Evolutionary conservation across 768 basidiomycete genomes (phyloP), one percentile per base, ranked within the genome.

Genomic region (Serendipita vermifera): DNA sequence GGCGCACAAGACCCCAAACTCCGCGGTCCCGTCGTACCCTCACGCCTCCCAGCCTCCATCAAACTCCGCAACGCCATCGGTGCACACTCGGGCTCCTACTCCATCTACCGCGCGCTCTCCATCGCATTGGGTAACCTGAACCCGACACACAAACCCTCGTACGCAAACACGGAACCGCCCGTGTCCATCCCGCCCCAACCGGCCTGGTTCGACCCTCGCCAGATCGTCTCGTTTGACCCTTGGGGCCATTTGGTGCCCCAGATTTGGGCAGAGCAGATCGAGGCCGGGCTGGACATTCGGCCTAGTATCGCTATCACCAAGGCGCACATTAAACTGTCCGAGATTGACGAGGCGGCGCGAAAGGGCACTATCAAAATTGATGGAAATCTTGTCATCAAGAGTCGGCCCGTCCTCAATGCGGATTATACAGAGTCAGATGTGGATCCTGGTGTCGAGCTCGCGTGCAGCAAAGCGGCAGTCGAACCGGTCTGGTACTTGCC

Each of bases 401-500:
- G 83, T 59, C 70, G 70, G 15, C 85, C 81, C 38, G 63, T 83
- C 54, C 71, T 64, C 55, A 85, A 85, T 46, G 74, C 75, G 17
- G 84, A 87, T 63, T 84, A 84, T 11, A 74, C 75, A 0, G 64
- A 64, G 58, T 81, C 76, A 55, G 68, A 71, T 5, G 77, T 72
- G 24, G 75, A 78, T 56, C 80, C 83, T 5, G 93, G 94, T 4
- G 80, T 97, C 15, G 94, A 98, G 72, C 79, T 97, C 11, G 79
- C 72, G 41, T 78, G 85, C n/a, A 83, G 81, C 66, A 97, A 97
- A 71, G 93, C 92, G 0, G 93, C 94, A 0, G 84, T 97, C 5
- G 94, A 97, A 65, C 94, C 93, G 0, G 92, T 97, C 13, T 97
- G 93, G 93, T 89, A 85, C 66, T 71, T 96, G 1, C 93, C 93